A percentile compares a stretch with the other conserved stretches of the same genome.
Conservation (phyloP, 2,329 filamentous ascomycete species). For the Epichloe scottii region DNA sequence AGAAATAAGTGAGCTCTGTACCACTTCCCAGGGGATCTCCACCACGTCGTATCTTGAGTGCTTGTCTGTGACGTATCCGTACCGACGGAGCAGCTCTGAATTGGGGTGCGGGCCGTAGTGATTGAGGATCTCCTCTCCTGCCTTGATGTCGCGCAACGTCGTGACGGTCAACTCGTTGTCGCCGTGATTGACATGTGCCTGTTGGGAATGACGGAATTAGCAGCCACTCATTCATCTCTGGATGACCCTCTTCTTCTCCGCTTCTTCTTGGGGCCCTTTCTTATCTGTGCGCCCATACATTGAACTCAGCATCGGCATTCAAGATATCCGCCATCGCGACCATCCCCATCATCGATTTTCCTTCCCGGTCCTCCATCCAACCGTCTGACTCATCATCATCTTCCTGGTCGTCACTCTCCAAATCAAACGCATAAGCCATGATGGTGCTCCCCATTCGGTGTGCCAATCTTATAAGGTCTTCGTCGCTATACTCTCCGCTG, state of each 20-base stretch:
- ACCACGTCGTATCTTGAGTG: slow-evolving; percentile 73
- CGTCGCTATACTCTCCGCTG: slow-evolving; percentile 24
- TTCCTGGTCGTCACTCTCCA: slow-evolving; percentile 44
- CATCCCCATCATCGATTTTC: slow-evolving; percentile 61
- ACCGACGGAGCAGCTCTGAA: slow-evolving; percentile 69
- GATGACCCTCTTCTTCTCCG: background rate
- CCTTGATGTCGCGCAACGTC: slow-evolving; percentile 52
- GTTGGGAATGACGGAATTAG: background rate
- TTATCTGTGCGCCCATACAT: slow-evolving; percentile 36
- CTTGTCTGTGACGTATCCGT: slow-evolving; percentile 73
- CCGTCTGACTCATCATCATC: slow-evolving; percentile 50
- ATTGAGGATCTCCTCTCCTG: slow-evolving; percentile 71
- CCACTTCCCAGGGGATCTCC: slow-evolving; percentile 54
- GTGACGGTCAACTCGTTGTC: slow-evolving; percentile 54
- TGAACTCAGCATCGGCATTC: slow-evolving; percentile 81
- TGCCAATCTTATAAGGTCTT: slow-evolving; percentile 38
- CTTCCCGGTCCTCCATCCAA: slow-evolving; percentile 52
- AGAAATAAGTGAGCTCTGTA: slow-evolving; percentile 34
- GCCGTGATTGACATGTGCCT: slow-evolving; percentile 43
- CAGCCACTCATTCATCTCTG: background rate
- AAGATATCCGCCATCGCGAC: slow-evolving; percentile 83
- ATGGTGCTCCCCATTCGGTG: slow-evolving; percentile 80
- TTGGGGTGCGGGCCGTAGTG: slow-evolving; percentile 80
- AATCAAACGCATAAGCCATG: slow-evolving; percentile 88
- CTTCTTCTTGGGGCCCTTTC: background rate